Evolutionary conservation across 1,284 basidiomycete genomes (phyloP), one percentile per base, ranked within the genome.

Genomic region (Wolfiporia cocos): DNA sequence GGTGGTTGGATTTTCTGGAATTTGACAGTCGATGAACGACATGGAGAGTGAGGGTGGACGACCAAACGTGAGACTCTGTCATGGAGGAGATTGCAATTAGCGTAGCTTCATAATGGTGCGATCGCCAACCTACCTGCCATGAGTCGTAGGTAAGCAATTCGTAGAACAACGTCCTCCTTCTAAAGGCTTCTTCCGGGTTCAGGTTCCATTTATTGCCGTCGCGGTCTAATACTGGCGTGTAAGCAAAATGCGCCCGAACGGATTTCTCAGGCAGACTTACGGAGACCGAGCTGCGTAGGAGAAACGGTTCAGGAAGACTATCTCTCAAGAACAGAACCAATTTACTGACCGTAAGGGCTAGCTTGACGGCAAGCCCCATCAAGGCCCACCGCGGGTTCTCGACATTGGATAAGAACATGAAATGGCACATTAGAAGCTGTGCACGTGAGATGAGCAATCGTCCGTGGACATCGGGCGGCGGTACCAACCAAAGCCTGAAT

Each of bases 151-250:
- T 77, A 50, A 76, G 68, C 32, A 82, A 62, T 52, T 84, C 81
- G 63, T 79, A 81, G 48, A 82, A 71, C 14, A 84, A 62, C 48
- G 73, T 72, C 17, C 81, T 71, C 44, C 82, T 69, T 54, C 71
- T 71, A 45, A 74, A 70, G 0, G 80, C 76, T 58, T 86, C 81
- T 42, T 70, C 69, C 14, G 66, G 53, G 45, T 71, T 67, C 28
- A 81, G 61, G 39, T 80, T 76, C 81, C 81, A 86, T 56, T 74
- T 73, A 31, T 74, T 73, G 49, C 79, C 81, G 54, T 86, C 82
- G 38, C 82, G 75, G 62, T 86, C 82, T 69, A 38, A 47, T 32
- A n/a, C 47, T 20, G 28, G 22, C 24, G 17, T 28, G 12, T 22
- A 42, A 39, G 34, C 30, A 14, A 43, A 11, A 5, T n/a, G n/a